Base-by-base conservation (phyloP, 805 yeast species). In the Zygosaccharomyces pseudorouxii region DNA sequence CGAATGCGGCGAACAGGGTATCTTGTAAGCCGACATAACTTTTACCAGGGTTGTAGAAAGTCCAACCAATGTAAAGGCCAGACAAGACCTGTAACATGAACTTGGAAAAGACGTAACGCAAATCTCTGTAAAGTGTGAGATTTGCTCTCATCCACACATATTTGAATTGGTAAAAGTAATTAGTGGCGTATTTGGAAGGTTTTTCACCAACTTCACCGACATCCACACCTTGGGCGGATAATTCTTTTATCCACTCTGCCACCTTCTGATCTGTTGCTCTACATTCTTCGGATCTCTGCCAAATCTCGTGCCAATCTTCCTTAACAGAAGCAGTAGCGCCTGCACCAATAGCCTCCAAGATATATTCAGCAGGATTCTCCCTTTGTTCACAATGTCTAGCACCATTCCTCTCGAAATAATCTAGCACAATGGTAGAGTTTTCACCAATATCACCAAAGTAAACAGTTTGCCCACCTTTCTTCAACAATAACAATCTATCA, bases 51-150 rank as follows among this genome's bases (percentile, higher is more conserved):
- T 82, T 74, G 71, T 75, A 82, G 67, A 81, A 86, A 0, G 84
- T 73, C 65, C 86, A 86, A 37, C 95, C 95, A 52, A 82, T 77
- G 62, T 83, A 81, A 14, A 86, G 60, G 33, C 87, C 80, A 40
- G 81, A 73, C 16, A 76, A 60, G 31, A 74, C 61, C 52, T 70
- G 69, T 56, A 80, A 65, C 61, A 72, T 70, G 23, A 80, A 45
- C 67, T 84, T 85, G 36, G 89, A 72, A 70, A 76, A 74, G 49
- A 82, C 69, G 63, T 84, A 83, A 36, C 69, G 63, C n/a, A 83
- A 80, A 52, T 81, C 73, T 62, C 90, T 74, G 80, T 81, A 82
- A 52, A 73, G 70, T 47, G 69, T 74, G 8, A 64, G 62, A 31
- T 58, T 55, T 5, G 74, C 69, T 51, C 84, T 69, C 31, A 55